Evolutionary conservation across 352 stramenopile species (phyloP).

Genomic region (Pythium aquatile): DNA sequence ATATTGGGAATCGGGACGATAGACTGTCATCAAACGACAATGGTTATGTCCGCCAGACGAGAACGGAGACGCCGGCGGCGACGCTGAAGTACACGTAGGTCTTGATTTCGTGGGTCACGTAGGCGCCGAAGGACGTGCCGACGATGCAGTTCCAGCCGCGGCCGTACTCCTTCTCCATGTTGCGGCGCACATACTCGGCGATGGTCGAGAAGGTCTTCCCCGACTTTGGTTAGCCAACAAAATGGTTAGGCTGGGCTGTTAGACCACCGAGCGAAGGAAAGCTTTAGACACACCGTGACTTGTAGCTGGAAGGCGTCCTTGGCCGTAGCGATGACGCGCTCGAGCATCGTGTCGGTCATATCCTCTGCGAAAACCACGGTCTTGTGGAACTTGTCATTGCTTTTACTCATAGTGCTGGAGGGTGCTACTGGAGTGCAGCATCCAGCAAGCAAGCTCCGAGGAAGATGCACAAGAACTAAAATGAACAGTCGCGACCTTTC

Average conservation of each 20-base stretch:
- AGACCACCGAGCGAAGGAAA: neutral
- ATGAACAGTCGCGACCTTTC: slow-evolving; percentile 8
- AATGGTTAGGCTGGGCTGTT: neutral
- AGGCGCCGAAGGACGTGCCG: slow-evolving; percentile 89
- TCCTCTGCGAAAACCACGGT: slow-evolving; percentile 93
- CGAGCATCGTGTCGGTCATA: slow-evolving; percentile 94
- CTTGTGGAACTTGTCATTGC: slow-evolving; percentile 87
- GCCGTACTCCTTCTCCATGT: slow-evolving; percentile 93
- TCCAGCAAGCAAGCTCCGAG: neutral
- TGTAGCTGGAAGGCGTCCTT: slow-evolving; percentile 91
- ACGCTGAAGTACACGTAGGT: slow-evolving; percentile 96
- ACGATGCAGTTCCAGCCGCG: slow-evolving; percentile 93
- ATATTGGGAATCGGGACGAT: neutral
- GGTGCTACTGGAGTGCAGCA: neutral
- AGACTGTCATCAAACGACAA: neutral
- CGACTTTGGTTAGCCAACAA: slow-evolving; percentile 38
- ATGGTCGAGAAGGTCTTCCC: slow-evolving; percentile 92
- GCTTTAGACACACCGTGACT: slow-evolving; percentile 50
- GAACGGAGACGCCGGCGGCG: slow-evolving; percentile 86
- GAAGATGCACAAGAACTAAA: neutral
- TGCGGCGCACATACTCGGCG: slow-evolving; percentile 88
- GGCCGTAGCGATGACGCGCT: slow-evolving; percentile 87
- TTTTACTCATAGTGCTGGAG: slow-evolving; percentile 39
- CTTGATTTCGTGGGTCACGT: slow-evolving; percentile 95
- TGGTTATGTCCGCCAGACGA: slow-evolving; percentile 87